Evolutionary conservation across 345 rosid species (phyloP).

Genomic region (Corchorus olitorius): DNA sequence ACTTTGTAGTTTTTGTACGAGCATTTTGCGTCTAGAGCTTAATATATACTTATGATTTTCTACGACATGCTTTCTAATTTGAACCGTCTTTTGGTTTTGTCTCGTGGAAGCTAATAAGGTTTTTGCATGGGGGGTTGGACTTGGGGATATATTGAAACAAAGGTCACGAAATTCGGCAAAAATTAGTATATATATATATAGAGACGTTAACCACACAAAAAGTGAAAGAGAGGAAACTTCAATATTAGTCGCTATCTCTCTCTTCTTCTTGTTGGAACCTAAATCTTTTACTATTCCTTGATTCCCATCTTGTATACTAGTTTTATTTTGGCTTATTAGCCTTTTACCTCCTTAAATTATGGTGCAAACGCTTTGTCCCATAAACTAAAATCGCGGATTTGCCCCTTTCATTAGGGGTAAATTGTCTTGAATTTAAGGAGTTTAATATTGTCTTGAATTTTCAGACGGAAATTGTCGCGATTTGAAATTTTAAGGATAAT

Average conservation of each 20-base stretch:
- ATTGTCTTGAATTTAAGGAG: too few relatives aligned
- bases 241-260: conserved; percentile 22
- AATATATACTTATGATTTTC: not conserved
- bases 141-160: conserved; percentile 19
- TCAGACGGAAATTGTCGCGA: too few relatives aligned
- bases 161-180: conserved; percentile 9
- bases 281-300: not conserved
- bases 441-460: too few relatives aligned
- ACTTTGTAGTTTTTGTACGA: not conserved
- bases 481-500: too few relatives aligned
- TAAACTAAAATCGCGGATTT: too few relatives aligned
- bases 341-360: too few relatives aligned
- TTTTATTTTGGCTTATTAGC: not conserved
- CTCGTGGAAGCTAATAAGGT: conserved; percentile 21
- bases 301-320: not conserved
- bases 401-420: too few relatives aligned
- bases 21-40: too few relatives aligned
- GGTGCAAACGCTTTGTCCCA: too few relatives aligned
- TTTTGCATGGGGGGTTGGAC: conserved; percentile 23
- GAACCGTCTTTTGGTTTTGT: conserved; percentile 27
- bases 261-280: conserved; percentile 4
- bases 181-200: not conserved
- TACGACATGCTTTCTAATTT: conserved; percentile 16
- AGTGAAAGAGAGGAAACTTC: conserved; percentile 26
- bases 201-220: not conserved